Percentiles rank a stretch among this genome's conserved stretches.
Evolutionary conservation across 176 grass and related monocot genomes (phyloP).

Genomic region (Musa schizocarpa): DNA sequence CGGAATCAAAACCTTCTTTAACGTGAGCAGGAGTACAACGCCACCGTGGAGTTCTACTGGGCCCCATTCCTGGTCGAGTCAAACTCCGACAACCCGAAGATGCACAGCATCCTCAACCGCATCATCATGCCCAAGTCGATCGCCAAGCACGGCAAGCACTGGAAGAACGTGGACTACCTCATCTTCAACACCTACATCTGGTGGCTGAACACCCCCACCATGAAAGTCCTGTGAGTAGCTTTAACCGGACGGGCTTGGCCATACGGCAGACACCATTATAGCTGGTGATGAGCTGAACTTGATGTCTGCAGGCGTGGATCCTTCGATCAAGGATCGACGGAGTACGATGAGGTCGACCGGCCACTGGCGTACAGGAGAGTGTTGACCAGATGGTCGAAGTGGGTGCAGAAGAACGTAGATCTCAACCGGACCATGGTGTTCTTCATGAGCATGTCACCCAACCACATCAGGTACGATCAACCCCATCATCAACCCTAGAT

Average conservation of each 20-base stretch:
- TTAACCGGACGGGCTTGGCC: background rate
- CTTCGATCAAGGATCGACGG: background rate
- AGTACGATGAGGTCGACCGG: slow-evolving; percentile 60
- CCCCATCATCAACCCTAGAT: too few relatives aligned
- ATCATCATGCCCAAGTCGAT: slow-evolving; percentile 6
- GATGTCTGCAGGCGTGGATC: background rate
- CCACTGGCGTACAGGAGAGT: slow-evolving; percentile 73
- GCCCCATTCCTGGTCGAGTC: slow-evolving; percentile 95
- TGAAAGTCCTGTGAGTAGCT: slow-evolving; percentile 11
- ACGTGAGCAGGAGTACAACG: slow-evolving; percentile 54
- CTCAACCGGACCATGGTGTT: slow-evolving; percentile 64
- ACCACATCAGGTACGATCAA: slow-evolving; percentile 68
- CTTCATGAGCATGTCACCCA: slow-evolving; percentile 96
- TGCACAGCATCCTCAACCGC: slow-evolving; percentile 63
- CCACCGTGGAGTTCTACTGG: slow-evolving; percentile 99
- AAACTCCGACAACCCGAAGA: slow-evolving; percentile 90
- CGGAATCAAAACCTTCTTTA: background rate
- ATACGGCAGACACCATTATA: background rate
- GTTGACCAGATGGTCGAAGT: slow-evolving; percentile 78
- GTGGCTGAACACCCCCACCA: slow-evolving; percentile 6
- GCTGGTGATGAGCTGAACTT: background rate
- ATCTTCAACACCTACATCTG: slow-evolving; percentile 15
- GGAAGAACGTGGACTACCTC: slow-evolving; percentile 6
- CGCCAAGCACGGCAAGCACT: slow-evolving; percentile 1
- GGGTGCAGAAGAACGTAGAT: slow-evolving; percentile 85